Evolutionary conservation across 2,329 filamentous ascomycete genomes (phyloP), one percentile per base, ranked within the genome.

Genomic region (Talaromyces atroroseus): DNA sequence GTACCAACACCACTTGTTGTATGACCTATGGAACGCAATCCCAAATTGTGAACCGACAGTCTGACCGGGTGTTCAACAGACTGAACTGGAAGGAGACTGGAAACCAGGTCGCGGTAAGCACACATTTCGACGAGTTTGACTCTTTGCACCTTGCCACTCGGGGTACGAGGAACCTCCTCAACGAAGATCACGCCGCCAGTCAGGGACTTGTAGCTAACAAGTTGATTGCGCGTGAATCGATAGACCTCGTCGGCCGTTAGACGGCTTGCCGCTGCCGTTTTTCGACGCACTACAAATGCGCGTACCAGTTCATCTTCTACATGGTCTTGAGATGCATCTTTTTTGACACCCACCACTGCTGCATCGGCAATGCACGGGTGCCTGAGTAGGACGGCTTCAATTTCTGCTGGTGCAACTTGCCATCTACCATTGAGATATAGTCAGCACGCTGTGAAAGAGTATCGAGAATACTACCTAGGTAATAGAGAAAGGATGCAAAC

Each of bases 61-160:
- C 42, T 10, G 11, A 38, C 18, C n/a, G 29, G 52, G n/a, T 42
- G 40, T 16, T 54, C 52, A 34, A 40, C 45, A 29, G 44, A 32
- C 34, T 47, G 34, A 23, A 49, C 38, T 4, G 40, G 29, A 3
- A 58, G 14, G 18, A 58, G 16, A 24, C 46, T 49, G 3, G 66
- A 63, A 11, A 73, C 64, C 58, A 73, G 68, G 42, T 71, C 68
- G 2, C 71, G 65, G 56, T 73, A 73, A 11, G 65, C 60, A 55
- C 73, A 72, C 70, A 73, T 72, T 61, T 73, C 68, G 2, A 67
- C 61, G 24, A 74, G 63, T 56, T 68, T 72, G 64, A 71, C 73
- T 7, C 74, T 67, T 57, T 76, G 69, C 50, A 80, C 78, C 66
- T 81, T 81, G 14, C 78, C 78, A 57, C 76, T 78, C 0, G 76